A percentile compares a stretch with the other conserved stretches of the same genome.
These are phyloP conservation scores for Globisporangium emineosum DNA, from an alignment of 352 stramenopile genomes.

Conservation along the genomic window DNA sequence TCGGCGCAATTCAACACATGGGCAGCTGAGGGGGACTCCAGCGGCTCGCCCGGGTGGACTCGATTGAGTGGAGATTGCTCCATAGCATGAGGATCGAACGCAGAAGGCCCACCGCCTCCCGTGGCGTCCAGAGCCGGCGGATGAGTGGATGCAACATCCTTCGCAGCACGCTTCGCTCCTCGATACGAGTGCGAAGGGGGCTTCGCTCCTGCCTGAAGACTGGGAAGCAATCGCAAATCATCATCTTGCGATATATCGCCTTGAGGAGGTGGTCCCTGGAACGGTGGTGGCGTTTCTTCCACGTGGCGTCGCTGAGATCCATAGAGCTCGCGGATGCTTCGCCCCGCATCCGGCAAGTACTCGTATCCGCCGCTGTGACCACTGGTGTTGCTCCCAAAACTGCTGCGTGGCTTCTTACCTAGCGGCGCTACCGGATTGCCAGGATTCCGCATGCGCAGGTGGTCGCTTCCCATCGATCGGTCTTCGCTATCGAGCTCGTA, in stretches of 20 bases:
- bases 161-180: conserved; percentile 45
- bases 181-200: conserved; percentile 11
- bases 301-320: not conserved
- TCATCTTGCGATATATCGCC: not conserved
- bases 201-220: conserved; percentile 10
- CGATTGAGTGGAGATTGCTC: conserved; percentile 5
- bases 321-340: conserved; percentile 1
- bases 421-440: not conserved
- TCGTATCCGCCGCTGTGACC: not conserved
- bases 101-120: not conserved
- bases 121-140: not conserved
- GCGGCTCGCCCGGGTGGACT: conserved; percentile 2
- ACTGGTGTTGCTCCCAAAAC: not conserved
- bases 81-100: conserved; percentile 1
- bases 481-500: conserved; percentile 26
- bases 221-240: not conserved
- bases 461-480: conserved; percentile 34
- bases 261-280: not conserved
- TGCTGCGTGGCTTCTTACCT: conserved; percentile 10
- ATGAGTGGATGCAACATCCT: conserved; percentile 25
- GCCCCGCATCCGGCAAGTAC: conserved; percentile 3
- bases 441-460: conserved; percentile 16
- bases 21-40: conserved; percentile 45
- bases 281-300: not conserved
- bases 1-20: conserved; percentile 64